phyloP scores from a whole-genome alignment of 306 rosid genomes.

The Senna siamea region DNA sequence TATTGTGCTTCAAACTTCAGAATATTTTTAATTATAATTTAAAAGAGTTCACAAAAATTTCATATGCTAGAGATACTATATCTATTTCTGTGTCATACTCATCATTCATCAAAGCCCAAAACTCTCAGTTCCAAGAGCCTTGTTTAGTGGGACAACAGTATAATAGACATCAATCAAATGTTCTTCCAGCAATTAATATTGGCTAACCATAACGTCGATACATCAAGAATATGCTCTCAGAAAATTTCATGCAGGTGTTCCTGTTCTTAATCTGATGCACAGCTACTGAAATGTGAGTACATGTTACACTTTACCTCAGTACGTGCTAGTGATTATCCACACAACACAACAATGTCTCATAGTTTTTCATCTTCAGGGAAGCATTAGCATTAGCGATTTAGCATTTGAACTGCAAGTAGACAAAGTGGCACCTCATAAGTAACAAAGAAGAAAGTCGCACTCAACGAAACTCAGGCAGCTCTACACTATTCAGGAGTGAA shows the following conservation, averaged over 20 bases:
- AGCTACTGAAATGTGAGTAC: no score
- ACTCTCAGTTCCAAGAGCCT: no score
- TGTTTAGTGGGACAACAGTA: no score
- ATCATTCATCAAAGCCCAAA: background rate
- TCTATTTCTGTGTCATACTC: background rate
- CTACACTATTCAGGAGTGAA: background rate
- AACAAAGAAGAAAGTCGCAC: background rate
- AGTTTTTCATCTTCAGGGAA: background rate
- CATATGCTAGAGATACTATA: no score
- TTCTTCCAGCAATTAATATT: no score
- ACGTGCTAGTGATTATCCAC: background rate
- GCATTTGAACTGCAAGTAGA: background rate
- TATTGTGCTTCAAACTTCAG: background rate
- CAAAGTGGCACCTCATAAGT: background rate
- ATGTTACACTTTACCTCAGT: background rate
- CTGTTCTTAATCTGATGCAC: no score
- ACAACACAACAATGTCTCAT: constrained; percentile 1
- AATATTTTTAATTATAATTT: no score
- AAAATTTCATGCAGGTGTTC: no score
- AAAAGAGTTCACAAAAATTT: no score
- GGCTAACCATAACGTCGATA: no score
- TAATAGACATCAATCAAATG: no score
- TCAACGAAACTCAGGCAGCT: background rate
- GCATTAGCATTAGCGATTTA: background rate
- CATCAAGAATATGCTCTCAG: no score